Evolutionary conservation across 2,329 filamentous ascomycete species (phyloP).

Genomic region (Xylaria sp.): DNA sequence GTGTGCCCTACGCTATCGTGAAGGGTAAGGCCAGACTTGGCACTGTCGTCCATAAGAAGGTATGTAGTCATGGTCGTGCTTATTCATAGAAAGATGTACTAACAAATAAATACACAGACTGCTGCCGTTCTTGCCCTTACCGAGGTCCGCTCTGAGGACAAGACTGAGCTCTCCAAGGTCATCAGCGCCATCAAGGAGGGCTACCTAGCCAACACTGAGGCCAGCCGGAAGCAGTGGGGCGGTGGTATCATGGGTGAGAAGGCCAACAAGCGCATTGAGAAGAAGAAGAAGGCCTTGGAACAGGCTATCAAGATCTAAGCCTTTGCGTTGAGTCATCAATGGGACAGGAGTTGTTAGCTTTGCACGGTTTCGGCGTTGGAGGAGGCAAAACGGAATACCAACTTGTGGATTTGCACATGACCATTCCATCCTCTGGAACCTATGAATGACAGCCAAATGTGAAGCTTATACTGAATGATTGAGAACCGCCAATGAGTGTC

Average conservation of each 20-base stretch:
- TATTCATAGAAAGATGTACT: constrained; percentile 31
- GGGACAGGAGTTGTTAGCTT: constrained; percentile 43
- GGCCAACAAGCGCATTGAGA: constrained; percentile 77
- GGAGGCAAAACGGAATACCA: constrained; percentile 47
- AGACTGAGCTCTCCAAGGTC: constrained; percentile 97
- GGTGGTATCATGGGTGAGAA: constrained; percentile 99
- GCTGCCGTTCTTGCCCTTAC: constrained; percentile 94
- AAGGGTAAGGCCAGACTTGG: constrained; percentile 99
- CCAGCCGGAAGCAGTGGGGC: constrained; percentile 92
- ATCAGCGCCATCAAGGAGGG: constrained; percentile 96
- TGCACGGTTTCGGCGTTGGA: constrained; percentile 46
- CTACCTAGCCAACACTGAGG: constrained; percentile 95
- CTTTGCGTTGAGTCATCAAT: constrained; percentile 35
- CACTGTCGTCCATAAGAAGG: constrained; percentile 99
- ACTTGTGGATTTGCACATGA: constrained; percentile 44
- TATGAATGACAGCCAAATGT: constrained; percentile 39
- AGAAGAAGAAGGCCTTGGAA: constrained; percentile 95
- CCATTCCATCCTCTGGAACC: constrained; percentile 37
- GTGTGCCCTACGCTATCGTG: constrained; percentile 97
- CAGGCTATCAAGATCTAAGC: constrained; percentile 94
- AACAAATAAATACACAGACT: constrained; percentile 83
- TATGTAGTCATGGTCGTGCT: constrained; percentile 44
- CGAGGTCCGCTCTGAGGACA: constrained; percentile 97
- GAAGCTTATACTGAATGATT: constrained; percentile 32
- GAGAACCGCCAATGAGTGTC: background rate